Conservation (phyloP, 2,329 filamentous ascomycete genomes). For the Davidsoniella australis region DNA sequence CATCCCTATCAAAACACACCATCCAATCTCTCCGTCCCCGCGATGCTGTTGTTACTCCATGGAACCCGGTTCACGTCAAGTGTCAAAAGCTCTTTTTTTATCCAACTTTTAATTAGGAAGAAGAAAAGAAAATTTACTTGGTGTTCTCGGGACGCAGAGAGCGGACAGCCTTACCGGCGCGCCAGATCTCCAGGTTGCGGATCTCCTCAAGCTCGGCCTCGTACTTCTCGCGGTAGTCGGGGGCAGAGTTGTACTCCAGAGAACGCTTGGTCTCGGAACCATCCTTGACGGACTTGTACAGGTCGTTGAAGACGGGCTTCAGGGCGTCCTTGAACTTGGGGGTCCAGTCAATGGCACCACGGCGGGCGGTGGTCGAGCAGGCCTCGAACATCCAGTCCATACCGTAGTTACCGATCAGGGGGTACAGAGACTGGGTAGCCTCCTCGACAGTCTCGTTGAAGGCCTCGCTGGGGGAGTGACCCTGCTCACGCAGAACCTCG, state of each 20-base stretch:
- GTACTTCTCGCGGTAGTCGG: constrained; percentile 92
- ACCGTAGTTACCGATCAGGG: constrained; percentile 87
- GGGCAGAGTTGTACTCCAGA: constrained; percentile 90
- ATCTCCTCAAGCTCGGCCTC: constrained; percentile 99
- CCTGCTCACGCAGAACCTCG: constrained; percentile 97
- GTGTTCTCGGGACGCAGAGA: constrained; percentile 76
- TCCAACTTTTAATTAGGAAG: neutral
- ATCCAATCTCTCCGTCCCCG: neutral
- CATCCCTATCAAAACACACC: constrained; percentile 8
- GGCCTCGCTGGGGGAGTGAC: constrained; percentile 92
- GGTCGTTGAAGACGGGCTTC: constrained; percentile 95
- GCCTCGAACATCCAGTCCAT: constrained; percentile 99
- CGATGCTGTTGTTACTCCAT: constrained; percentile 12
- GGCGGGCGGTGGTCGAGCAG: constrained; percentile 95
- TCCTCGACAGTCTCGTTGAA: constrained; percentile 99
- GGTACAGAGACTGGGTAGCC: constrained; percentile 95
- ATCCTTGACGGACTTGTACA: constrained; percentile 84
- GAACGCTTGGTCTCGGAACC: constrained; percentile 92
- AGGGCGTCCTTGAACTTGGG: constrained; percentile 92
- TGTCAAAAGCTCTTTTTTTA: neutral
- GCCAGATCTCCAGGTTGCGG: constrained; percentile 96
- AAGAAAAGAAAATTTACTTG: constrained; percentile 34
- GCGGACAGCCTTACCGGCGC: constrained; percentile 91
- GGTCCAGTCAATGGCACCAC: constrained; percentile 98
- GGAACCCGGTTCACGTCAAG: neutral